phyloP scores from a whole-genome alignment of 75 land plant genomes.

The Selaginella tamariscina region DNA sequence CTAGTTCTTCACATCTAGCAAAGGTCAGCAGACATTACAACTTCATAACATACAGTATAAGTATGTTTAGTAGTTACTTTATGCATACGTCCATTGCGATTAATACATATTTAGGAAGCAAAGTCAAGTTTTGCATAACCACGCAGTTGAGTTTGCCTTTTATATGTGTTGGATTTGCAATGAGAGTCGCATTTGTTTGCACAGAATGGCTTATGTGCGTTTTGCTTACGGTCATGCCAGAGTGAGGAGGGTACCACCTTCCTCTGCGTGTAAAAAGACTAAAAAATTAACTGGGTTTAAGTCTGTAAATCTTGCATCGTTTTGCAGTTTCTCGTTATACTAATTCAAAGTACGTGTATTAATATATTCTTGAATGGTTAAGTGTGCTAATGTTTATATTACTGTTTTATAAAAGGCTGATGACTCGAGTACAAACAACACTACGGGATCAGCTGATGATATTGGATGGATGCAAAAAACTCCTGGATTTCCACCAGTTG shows the following conservation, averaged over 20 bases:
- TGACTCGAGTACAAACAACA: conserved; percentile 60
- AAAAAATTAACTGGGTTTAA: neutral
- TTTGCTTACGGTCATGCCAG: neutral
- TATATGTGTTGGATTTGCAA: neutral
- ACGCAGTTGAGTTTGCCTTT: too few relatives aligned
- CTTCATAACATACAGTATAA: too few relatives aligned
- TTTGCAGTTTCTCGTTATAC: neutral
- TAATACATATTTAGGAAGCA: too few relatives aligned
- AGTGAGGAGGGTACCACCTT: neutral
- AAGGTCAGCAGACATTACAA: too few relatives aligned
- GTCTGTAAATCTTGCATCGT: neutral
- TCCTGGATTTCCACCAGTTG: conserved; percentile 61
- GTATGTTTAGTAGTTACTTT: too few relatives aligned
- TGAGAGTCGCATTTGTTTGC: neutral
- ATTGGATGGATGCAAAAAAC: conserved; percentile 80
- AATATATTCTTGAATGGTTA: neutral
- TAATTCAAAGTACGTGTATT: neutral
- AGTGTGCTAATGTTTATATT: neutral
- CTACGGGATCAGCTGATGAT: conserved; percentile 90
- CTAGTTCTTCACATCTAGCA: neutral
- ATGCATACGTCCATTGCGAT: too few relatives aligned
- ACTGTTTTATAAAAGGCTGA: conserved; percentile 37
- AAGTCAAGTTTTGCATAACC: too few relatives aligned
- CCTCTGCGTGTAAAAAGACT: neutral
- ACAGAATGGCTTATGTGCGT: neutral